Conservation (phyloP, 2,329 filamentous ascomycete genomes). For the Huntiella omanensis region DNA sequence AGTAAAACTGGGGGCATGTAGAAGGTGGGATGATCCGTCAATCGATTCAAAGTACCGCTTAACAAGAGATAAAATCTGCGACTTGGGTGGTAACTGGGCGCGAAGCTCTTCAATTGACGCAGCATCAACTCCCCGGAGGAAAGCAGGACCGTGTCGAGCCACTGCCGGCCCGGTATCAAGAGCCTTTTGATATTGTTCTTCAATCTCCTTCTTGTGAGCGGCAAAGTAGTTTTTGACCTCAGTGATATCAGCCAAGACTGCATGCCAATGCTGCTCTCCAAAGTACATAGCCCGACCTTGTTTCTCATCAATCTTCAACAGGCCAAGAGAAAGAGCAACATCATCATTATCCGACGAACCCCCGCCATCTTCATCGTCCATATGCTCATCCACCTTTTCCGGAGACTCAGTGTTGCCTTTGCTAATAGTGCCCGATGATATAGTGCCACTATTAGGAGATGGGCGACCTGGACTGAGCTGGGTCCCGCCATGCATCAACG, state of each 20-base stretch:
- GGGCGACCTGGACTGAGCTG: slow-evolving; percentile 24
- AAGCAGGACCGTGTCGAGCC: slow-evolving; percentile 48
- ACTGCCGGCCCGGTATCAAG: slow-evolving; percentile 44
- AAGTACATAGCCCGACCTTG: slow-evolving; percentile 66
- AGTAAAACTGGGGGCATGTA: slow-evolving; percentile 74
- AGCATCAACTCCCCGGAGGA: slow-evolving; percentile 58
- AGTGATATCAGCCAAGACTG: slow-evolving; percentile 61
- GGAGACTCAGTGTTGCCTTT: slow-evolving; percentile 4
- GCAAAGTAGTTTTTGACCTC: slow-evolving; percentile 87
- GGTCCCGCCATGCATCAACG: slow-evolving; percentile 75
- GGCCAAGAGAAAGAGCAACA: slow-evolving; percentile 51
- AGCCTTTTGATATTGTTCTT: slow-evolving; percentile 62
- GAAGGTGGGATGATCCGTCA: slow-evolving; percentile 50
- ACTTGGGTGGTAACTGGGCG: slow-evolving; percentile 59
- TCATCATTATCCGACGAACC: slow-evolving; percentile 18
- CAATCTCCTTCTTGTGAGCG: slow-evolving; percentile 73
- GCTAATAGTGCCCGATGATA: background rate
- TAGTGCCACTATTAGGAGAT: background rate
- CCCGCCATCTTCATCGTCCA: slow-evolving; percentile 13
- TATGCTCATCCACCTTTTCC: background rate
- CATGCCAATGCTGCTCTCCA: slow-evolving; percentile 69
- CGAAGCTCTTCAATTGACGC: slow-evolving; percentile 62
- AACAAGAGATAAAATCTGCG: slow-evolving; percentile 67
- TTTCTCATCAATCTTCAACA: slow-evolving; percentile 62
- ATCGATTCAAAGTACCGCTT: slow-evolving; percentile 79